A percentile compares a stretch with the other conserved stretches of the same genome.
These are phyloP conservation scores for Coelastrella sp. DNA, from an alignment of 139 green algal species.

Conservation along the genomic window DNA sequence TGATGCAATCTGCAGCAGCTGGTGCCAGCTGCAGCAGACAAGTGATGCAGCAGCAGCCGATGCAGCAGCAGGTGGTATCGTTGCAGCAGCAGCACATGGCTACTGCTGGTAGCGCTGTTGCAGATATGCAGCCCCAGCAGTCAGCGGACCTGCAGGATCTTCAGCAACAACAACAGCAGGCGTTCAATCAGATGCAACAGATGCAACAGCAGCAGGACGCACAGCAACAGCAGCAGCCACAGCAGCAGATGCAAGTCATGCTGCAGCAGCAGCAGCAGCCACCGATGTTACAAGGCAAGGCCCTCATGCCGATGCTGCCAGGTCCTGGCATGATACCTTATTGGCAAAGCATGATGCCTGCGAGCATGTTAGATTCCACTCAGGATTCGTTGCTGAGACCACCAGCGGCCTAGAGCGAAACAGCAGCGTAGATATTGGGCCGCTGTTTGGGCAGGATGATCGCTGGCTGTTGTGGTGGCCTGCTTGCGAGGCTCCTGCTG, in stretches of 20 bases:
- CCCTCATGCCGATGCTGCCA: neutral
- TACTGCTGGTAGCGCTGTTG: constrained; percentile 27
- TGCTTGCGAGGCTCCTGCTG: too few relatives aligned
- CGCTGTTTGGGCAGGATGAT: neutral
- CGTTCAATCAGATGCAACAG: neutral
- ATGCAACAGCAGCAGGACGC: neutral
- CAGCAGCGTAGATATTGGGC: neutral
- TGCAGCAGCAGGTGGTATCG: neutral
- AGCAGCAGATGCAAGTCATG: constrained; percentile 23
- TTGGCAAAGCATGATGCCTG: constrained; percentile 63
- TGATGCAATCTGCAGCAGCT: constrained; percentile 21
- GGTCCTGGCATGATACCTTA: constrained; percentile 47
- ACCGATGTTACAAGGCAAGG: neutral
- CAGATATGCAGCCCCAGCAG: neutral
- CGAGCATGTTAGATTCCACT: constrained; percentile 67
- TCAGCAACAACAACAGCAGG: neutral
- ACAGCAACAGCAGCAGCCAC: constrained; percentile 24
- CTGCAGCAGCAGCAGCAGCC: constrained; percentile 31
- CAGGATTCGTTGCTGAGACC: constrained; percentile 75
- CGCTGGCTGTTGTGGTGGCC: too few relatives aligned
- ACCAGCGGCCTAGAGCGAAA: constrained; percentile 54
- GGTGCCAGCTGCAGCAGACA: constrained; percentile 6
- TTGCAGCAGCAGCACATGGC: constrained; percentile 42
- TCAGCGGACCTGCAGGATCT: neutral
- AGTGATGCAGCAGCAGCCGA: constrained; percentile 8